Conservation (phyloP, 75 land plant species). For the Larix kaempferi region DNA sequence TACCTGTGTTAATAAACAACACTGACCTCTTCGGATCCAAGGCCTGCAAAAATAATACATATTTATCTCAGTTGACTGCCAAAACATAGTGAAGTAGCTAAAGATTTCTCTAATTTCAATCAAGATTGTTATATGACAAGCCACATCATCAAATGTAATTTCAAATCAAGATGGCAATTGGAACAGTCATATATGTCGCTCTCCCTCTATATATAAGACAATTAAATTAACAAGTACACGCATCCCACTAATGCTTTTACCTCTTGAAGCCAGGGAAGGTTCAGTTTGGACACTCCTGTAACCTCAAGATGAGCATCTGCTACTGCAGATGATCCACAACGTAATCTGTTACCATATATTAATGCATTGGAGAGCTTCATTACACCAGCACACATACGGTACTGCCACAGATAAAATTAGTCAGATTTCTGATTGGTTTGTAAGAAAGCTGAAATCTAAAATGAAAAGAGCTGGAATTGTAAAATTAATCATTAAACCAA, state of each 20-base stretch:
- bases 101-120: background rate
- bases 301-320: slow-evolving; percentile 56
- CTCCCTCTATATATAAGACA: background rate
- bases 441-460: background rate
- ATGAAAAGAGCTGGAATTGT: background rate
- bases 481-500: background rate
- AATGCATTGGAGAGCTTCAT: slow-evolving; percentile 79
- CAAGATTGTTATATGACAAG: background rate
- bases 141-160: no score
- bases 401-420: slow-evolving; percentile 34
- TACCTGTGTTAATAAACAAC: slow-evolving; percentile 75
- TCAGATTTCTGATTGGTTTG: background rate
- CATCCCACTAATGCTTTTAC: slow-evolving; percentile 19
- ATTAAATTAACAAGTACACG: background rate
- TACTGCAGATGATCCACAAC: slow-evolving; percentile 73
- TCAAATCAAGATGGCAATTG: background rate
- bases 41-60: slow-evolving; percentile 37
- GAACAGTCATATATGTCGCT: background rate
- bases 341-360: slow-evolving; percentile 79
- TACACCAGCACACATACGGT: slow-evolving; percentile 87
- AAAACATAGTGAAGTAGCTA: background rate
- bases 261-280: slow-evolving; percentile 51
- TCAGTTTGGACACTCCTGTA: slow-evolving; percentile 11
- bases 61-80: background rate
- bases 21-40: slow-evolving; percentile 55